Conservation (phyloP, 176 grass and related monocot genomes). For the Triticum dicoccoides region DNA sequence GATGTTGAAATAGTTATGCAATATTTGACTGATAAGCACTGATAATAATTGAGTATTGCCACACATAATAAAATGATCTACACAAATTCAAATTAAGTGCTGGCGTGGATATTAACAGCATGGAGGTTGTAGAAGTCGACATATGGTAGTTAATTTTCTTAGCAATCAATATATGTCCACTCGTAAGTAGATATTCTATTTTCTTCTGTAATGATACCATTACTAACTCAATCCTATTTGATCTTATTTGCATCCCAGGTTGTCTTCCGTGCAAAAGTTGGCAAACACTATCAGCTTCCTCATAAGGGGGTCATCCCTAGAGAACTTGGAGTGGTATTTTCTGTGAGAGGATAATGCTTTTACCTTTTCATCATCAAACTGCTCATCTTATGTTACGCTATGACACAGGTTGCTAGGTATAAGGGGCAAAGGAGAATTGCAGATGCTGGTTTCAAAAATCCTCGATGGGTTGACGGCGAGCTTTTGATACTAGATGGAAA, state of each 20-base stretch:
- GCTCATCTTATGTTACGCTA: constrained; percentile 22
- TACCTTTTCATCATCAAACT: constrained; percentile 16
- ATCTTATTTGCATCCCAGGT: constrained; percentile 47
- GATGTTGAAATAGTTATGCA: not conserved
- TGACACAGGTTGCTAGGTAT: constrained; percentile 77
- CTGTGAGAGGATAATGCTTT: constrained; percentile 1
- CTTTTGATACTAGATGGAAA: constrained; percentile 92
- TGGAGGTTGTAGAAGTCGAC: not conserved
- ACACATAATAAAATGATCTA: not conserved
- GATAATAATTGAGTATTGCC: not conserved
- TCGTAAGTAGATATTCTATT: not conserved
- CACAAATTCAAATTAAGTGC: not conserved
- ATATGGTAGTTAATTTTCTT: not conserved
- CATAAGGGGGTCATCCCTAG: constrained; percentile 93
- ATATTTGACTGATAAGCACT: not conserved
- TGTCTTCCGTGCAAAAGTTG: constrained; percentile 87
- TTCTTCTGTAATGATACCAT: not conserved
- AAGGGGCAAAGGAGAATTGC: constrained; percentile 82
- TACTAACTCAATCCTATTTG: not conserved
- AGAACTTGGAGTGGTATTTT: constrained; percentile 97
- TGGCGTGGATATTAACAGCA: not conserved
- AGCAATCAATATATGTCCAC: not conserved
- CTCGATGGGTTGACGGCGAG: constrained; percentile 89
- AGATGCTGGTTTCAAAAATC: constrained; percentile 68
- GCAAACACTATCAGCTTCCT: constrained; percentile 78